Evolutionary conservation across 108 stramenopile species (phyloP).

Genomic region (Phaeodactylum tricornutum): DNA sequence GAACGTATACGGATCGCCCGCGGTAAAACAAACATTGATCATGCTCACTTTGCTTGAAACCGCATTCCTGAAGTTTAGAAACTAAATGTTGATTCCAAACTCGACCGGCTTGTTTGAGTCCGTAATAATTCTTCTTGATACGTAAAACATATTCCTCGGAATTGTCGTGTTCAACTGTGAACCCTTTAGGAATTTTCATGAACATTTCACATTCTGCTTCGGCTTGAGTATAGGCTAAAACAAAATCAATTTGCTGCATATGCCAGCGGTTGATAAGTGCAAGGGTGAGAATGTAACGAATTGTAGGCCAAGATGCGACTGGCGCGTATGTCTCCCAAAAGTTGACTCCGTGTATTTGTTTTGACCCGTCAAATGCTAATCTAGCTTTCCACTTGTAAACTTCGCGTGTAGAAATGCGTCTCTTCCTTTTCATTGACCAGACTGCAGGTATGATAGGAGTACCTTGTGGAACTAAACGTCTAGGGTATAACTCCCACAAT

Average conservation of each 20-base stretch:
- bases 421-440: slow-evolving; percentile 42
- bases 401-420: slow-evolving; percentile 24
- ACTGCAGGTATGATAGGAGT: slow-evolving; percentile 23
- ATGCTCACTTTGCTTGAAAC: not conserved
- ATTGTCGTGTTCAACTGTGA: slow-evolving; percentile 13
- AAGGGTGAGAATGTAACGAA: slow-evolving; percentile 19
- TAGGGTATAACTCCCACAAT: slow-evolving; percentile 7
- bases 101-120: slow-evolving; percentile 26
- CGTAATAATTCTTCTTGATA: slow-evolving; percentile 25
- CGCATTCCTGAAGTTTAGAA: slow-evolving; percentile 6
- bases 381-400: slow-evolving; percentile 23
- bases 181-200: slow-evolving; percentile 36
- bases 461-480: slow-evolving; percentile 27
- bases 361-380: slow-evolving; percentile 20
- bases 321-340: slow-evolving; percentile 41
- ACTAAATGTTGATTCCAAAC: slow-evolving; percentile 24
- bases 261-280: slow-evolving; percentile 16
- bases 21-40: slow-evolving; percentile 17
- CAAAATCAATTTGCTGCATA: slow-evolving; percentile 31
- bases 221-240: slow-evolving; percentile 35
- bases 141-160: slow-evolving; percentile 20
- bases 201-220: no score
- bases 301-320: slow-evolving; percentile 28
- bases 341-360: slow-evolving; percentile 14
- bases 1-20: slow-evolving; percentile 18